phyloP scores from a whole-genome alignment of 352 stramenopile genomes.

The Phytopythium kandeliae region DNA sequence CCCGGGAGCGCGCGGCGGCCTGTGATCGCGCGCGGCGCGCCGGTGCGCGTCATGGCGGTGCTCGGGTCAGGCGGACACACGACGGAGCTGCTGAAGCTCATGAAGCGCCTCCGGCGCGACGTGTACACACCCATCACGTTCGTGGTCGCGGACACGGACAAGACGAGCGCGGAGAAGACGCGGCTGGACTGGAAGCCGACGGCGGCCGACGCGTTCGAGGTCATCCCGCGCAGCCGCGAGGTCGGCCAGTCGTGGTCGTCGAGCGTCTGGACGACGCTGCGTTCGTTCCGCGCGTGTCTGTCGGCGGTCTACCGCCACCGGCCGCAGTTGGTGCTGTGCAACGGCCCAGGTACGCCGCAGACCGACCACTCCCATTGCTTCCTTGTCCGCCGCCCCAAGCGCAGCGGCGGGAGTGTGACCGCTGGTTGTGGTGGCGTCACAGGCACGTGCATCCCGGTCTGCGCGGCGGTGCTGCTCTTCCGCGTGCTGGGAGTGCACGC shows the following conservation, averaged over 20 bases:
- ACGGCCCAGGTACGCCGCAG: slow-evolving; percentile 89
- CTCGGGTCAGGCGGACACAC: slow-evolving; percentile 89
- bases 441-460: slow-evolving; percentile 93
- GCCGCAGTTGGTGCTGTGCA: slow-evolving; percentile 90
- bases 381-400: no score
- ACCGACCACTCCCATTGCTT: no score
- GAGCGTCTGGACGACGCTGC: slow-evolving; percentile 85
- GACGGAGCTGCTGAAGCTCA: slow-evolving; percentile 94
- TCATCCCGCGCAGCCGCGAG: slow-evolving; percentile 91
- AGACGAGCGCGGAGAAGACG: slow-evolving; percentile 82
- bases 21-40: neutral
- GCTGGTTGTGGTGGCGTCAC: neutral
- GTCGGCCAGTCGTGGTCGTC: slow-evolving; percentile 92
- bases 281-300: slow-evolving; percentile 71
- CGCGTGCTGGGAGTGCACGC: slow-evolving; percentile 68
- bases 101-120: slow-evolving; percentile 72
- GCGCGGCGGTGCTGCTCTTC: slow-evolving; percentile 77
- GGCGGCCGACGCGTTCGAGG: slow-evolving; percentile 42
- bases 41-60: slow-evolving; percentile 72
- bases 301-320: slow-evolving; percentile 60
- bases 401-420: no score
- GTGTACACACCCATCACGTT: slow-evolving; percentile 87
- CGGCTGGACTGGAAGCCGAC: slow-evolving; percentile 55
- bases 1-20: slow-evolving; percentile 6
- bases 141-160: slow-evolving; percentile 89